These are phyloP conservation scores for Cercospora sp. DNA, from an alignment of 2,329 filamentous ascomycete species.

Conservation along the genomic window DNA sequence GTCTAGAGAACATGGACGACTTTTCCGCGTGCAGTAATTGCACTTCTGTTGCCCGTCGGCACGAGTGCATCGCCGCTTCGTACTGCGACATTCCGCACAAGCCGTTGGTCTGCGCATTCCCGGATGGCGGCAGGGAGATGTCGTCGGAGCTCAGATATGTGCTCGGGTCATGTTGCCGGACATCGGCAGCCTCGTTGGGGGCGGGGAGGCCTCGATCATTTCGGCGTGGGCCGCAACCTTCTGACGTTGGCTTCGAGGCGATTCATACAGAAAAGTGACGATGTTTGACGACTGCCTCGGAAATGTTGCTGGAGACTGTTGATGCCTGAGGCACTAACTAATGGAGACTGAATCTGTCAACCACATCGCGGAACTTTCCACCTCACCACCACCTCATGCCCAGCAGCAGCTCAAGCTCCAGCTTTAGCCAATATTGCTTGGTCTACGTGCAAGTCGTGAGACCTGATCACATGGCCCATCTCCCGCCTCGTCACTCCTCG, in stretches of 20 bases:
- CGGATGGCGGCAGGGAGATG: background rate
- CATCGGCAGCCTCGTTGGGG: background rate
- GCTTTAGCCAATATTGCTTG: background rate
- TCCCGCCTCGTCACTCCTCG: background rate
- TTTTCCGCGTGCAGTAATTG: background rate
- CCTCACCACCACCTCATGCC: no score
- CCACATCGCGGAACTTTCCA: no score
- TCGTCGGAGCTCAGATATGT: background rate
- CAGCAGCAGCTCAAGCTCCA: background rate
- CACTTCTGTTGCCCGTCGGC: background rate
- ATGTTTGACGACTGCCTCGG: background rate
- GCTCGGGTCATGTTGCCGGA: background rate
- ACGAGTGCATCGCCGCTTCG: background rate
- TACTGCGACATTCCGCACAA: background rate
- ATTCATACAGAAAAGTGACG: background rate
- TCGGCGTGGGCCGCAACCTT: background rate
- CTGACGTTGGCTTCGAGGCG: background rate
- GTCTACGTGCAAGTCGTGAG: background rate
- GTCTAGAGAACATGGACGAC: background rate
- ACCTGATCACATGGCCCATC: background rate
- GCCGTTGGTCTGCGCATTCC: background rate
- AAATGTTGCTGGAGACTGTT: no score
- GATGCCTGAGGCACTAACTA: no score
- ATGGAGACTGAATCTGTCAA: no score
- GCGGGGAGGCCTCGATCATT: background rate